Base-by-base conservation (phyloP, 1,284 basidiomycete genomes). In the Trichosporon sp. region DNA sequence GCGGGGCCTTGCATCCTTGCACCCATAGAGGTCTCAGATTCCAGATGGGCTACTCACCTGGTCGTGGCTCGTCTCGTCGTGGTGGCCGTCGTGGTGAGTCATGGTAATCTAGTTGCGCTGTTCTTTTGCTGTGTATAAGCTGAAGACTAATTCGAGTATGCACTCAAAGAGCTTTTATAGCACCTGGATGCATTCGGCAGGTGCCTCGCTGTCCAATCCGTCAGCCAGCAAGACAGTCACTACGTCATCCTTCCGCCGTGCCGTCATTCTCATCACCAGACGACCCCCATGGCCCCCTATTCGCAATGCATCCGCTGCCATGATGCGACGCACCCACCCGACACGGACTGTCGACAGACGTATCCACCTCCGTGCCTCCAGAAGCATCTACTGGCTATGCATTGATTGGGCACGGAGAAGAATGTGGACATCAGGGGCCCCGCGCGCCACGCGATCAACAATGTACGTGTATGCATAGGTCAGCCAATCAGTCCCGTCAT, bases 81-180 rank as follows among this genome's bases (percentile, higher is more conserved):
- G 66, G 66, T 67, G 66, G 34, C 60, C 36, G 21, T 37, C 63
- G 66, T 67, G 66, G 63, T 65, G 66, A 27, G 58, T 56, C 66
- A 67, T 67, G 21, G 13, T 62, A 57, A 5, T 59, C 3, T 27
- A 21, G n/a, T 13, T 56, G 27, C 14, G 16, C 32, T 19, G 34
- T 34, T 34, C 33, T 34, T 34, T 37, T 11, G n/a, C 34, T 54
- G 49, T 21, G 16, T n/a, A 16, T 54, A 11, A 16, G 16, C 49
- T 29, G 27, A 52, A 8, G 23, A n/a, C 27, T 29, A 25, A 16
- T 29, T 16, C 11, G 49, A 54, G 25, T 16, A 54, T 16, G 27
- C 16, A 27, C 19, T 11, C 19, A 16, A 9, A 7, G 7, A 44
- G 16, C 40, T 44, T 44, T 44, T 54, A 54, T 54, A 54, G 14